Conservation (phyloP, 2,329 filamentous ascomycete species). For the Paracoccidioides lutzii region DNA sequence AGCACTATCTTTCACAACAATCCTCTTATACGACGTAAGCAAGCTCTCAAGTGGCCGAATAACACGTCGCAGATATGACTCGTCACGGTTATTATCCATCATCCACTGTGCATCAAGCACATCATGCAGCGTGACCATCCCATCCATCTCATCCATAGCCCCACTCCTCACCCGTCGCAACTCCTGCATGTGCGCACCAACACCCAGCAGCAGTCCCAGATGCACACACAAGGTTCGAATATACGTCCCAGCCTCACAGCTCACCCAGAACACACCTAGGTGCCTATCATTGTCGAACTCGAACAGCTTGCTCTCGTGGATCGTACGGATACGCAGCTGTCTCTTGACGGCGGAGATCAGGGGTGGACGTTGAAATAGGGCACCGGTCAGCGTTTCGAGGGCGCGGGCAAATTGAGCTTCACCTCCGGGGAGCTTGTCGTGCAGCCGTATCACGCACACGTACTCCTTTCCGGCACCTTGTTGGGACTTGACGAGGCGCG, state of each 20-base stretch:
- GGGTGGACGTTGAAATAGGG: conserved; percentile 91
- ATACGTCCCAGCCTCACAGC: conserved; percentile 96
- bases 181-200: conserved; percentile 97
- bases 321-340: conserved; percentile 93
- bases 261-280: conserved; percentile 97
- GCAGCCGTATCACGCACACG: conserved; percentile 84
- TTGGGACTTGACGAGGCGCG: conserved; percentile 94
- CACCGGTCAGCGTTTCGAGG: conserved; percentile 89
- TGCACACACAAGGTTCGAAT: conserved; percentile 97
- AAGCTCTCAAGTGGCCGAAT: conserved; percentile 89
- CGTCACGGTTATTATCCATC: conserved; percentile 89
- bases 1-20: conserved; percentile 92
- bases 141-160: conserved; percentile 84
- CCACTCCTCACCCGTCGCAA: conserved; percentile 84
- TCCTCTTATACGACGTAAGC: conserved; percentile 83
- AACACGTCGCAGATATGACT: conserved; percentile 79
- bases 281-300: conserved; percentile 99
- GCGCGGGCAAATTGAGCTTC: conserved; percentile 86
- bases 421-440: conserved; percentile 88
- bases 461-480: conserved; percentile 99
- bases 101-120: conserved; percentile 93
- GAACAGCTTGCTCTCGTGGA: conserved; percentile 89
- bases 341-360: conserved; percentile 98
- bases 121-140: conserved; percentile 86
- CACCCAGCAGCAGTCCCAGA: conserved; percentile 62